Evolutionary conservation across 2,329 filamentous ascomycete genomes (phyloP).

Genomic region (Arachnopeziza araneosa): DNA sequence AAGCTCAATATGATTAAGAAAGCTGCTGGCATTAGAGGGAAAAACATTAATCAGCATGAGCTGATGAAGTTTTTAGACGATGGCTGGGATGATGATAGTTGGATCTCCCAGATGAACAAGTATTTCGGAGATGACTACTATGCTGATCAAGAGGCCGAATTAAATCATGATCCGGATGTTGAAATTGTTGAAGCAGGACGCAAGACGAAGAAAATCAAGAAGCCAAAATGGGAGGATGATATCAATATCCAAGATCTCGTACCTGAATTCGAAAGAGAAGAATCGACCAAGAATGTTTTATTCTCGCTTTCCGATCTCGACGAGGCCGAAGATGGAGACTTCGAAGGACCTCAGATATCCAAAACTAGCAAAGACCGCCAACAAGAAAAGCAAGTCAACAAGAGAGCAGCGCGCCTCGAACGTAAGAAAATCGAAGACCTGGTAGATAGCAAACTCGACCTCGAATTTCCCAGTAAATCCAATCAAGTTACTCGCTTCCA

Average conservation of each 20-base stretch:
- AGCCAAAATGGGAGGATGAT: conserved; percentile 92
- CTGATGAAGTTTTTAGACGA: conserved; percentile 82
- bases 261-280: conserved; percentile 73
- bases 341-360: conserved; percentile 47
- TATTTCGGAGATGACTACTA: conserved; percentile 92
- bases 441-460: conserved; percentile 73
- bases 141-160: conserved; percentile 58
- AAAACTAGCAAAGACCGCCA: conserved; percentile 57
- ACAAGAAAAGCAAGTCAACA: conserved; percentile 49
- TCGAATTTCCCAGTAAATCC: conserved; percentile 58
- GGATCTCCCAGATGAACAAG: conserved; percentile 86
- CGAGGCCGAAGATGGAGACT: conserved; percentile 38
- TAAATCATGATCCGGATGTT: conserved; percentile 49
- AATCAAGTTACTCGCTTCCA: conserved; percentile 61
- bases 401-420: conserved; percentile 74
- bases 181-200: conserved; percentile 33
- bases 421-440: conserved; percentile 79
- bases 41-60: conserved; percentile 65
- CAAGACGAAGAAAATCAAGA: conserved; percentile 64
- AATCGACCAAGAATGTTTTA: conserved; percentile 39
- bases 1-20: conserved; percentile 86
- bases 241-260: conserved; percentile 94
- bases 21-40: conserved; percentile 72
- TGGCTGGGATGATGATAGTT: conserved; percentile 81
- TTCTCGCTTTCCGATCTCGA: conserved; percentile 53